Conservation (phyloP, 352 stramenopile genomes). For the Globisporangium abappressorium region DNA sequence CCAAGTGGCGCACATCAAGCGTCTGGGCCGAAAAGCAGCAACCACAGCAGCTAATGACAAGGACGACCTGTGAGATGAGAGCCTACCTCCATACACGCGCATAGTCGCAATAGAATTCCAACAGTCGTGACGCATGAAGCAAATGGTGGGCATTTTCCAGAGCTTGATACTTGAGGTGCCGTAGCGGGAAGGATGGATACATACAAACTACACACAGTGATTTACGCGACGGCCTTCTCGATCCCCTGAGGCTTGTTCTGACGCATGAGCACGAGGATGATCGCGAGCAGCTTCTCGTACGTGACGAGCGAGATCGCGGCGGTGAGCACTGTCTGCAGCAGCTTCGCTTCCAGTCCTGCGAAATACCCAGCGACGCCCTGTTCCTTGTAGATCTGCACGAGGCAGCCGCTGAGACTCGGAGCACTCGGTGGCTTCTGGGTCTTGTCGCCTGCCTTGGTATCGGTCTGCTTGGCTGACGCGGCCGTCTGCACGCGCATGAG, state of each 20-base stretch:
- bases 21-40: slow-evolving; percentile 39
- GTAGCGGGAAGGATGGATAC: background rate
- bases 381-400: slow-evolving; percentile 52
- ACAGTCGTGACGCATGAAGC: background rate
- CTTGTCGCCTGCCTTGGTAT: background rate
- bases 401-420: slow-evolving; percentile 28
- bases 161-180: background rate
- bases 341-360: slow-evolving; percentile 90
- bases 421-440: background rate
- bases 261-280: slow-evolving; percentile 56
- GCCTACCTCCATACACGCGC: background rate
- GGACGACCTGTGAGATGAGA: background rate
- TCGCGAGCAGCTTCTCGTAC: slow-evolving; percentile 89
- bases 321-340: slow-evolving; percentile 93
- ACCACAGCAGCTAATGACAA: background rate
- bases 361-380: slow-evolving; percentile 85
- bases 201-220: background rate
- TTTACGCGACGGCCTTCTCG: slow-evolving; percentile 39
- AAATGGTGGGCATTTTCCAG: background rate
- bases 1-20: slow-evolving; percentile 56
- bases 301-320: slow-evolving; percentile 92
- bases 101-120: background rate
- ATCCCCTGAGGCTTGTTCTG: slow-evolving; percentile 26
- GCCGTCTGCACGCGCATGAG: slow-evolving; percentile 76
- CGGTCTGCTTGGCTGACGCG: slow-evolving; percentile 9